phyloP scores from a whole-genome alignment of 2,329 filamentous ascomycete genomes.

The Teratosphaeria viscida region DNA sequence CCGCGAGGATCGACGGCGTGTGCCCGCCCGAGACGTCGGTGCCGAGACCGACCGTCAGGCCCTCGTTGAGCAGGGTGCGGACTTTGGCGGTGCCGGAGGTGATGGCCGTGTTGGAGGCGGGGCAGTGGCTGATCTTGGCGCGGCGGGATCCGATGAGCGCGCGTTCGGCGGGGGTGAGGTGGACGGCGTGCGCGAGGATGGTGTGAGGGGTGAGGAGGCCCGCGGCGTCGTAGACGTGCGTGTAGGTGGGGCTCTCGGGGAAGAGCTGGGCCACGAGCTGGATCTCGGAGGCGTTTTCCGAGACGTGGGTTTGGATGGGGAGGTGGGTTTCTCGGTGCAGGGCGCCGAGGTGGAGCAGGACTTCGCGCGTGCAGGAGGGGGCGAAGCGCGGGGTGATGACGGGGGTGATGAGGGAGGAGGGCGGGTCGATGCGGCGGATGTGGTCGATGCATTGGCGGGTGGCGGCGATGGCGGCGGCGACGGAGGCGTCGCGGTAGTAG shows the following conservation, averaged over 20 bases:
- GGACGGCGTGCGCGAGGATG: slow-evolving; percentile 76
- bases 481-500: slow-evolving; percentile 67
- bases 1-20: slow-evolving; percentile 67
- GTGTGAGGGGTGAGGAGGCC: slow-evolving; percentile 62
- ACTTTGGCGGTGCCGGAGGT: slow-evolving; percentile 71
- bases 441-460: slow-evolving; percentile 41
- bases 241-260: slow-evolving; percentile 53
- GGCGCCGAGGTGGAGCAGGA: slow-evolving; percentile 53
- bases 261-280: slow-evolving; percentile 60
- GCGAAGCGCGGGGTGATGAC: slow-evolving; percentile 66
- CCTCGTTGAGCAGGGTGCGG: slow-evolving; percentile 60
- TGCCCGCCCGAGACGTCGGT: slow-evolving; percentile 90
- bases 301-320: slow-evolving; percentile 80
- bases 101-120: slow-evolving; percentile 73
- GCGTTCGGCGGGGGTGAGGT: slow-evolving; percentile 59
- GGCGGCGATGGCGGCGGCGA: slow-evolving; percentile 48
- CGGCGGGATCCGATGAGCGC: slow-evolving; percentile 49
- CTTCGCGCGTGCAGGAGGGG: slow-evolving; percentile 41
- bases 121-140: slow-evolving; percentile 72
- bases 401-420: slow-evolving; percentile 55
- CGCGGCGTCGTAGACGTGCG: slow-evolving; percentile 65
- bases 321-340: slow-evolving; percentile 54
- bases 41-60: slow-evolving; percentile 72
- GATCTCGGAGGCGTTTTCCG: slow-evolving; percentile 69
- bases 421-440: slow-evolving; percentile 56